Percentiles rank a stretch among this genome's conserved stretches.
Conservation (phyloP, 1,284 basidiomycete species). For the Ceratobasidium sp. region DNA sequence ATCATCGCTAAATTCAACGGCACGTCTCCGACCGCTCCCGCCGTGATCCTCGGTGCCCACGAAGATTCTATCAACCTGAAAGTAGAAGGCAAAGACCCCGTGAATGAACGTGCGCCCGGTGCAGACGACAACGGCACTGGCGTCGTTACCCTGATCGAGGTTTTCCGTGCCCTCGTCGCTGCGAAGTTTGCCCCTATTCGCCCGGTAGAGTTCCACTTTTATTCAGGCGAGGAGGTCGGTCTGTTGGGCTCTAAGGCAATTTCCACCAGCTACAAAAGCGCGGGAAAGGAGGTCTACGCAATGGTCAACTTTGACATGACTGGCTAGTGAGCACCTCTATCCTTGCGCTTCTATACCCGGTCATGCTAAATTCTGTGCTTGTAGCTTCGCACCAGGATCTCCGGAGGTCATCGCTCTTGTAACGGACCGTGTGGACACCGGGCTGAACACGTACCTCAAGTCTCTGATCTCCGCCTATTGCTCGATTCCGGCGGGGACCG, state of each 20-base stretch:
- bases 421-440: conserved; percentile 61
- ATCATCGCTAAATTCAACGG: conserved; percentile 63
- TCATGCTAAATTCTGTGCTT: conserved; percentile 51
- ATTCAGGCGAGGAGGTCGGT: conserved; percentile 66
- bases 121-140: conserved; percentile 70
- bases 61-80: conserved; percentile 64
- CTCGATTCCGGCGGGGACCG: conserved; percentile 31
- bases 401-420: conserved; percentile 65
- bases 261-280: conserved; percentile 63
- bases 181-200: conserved; percentile 62
- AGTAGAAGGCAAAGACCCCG: conserved; percentile 47
- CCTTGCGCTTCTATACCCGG: neutral
- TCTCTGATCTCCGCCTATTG: conserved; percentile 42
- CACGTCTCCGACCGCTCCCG: conserved; percentile 53
- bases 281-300: conserved; percentile 60
- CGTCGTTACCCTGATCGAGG: conserved; percentile 67
- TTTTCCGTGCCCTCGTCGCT: conserved; percentile 63
- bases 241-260: conserved; percentile 69
- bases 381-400: conserved; percentile 64
- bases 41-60: conserved; percentile 68
- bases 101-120: conserved; percentile 63
- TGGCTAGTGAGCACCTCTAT: conserved; percentile 40
- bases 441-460: conserved; percentile 60
- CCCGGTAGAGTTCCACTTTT: conserved; percentile 72
- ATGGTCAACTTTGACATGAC: conserved; percentile 65